phyloP scores from a whole-genome alignment of 257 asterid species.

The Cordia subcordata region DNA sequence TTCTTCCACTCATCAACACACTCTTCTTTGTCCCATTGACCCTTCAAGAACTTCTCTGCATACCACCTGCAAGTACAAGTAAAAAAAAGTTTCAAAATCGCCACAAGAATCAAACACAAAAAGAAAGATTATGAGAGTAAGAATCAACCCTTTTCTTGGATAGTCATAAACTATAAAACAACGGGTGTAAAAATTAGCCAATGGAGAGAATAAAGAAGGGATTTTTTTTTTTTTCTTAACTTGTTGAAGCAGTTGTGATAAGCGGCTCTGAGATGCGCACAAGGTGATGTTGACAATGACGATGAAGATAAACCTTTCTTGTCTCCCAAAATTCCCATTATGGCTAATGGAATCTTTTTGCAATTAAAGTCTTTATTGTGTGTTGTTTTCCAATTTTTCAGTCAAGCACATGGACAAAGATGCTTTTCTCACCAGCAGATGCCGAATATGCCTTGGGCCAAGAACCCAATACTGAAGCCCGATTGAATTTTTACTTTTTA shows the following conservation, averaged over 20 bases:
- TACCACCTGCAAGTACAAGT: slow-evolving; percentile 54
- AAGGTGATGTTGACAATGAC: slow-evolving; percentile 58
- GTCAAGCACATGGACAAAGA: not conserved
- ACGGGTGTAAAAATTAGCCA: slow-evolving; percentile 1
- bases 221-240: slow-evolving; percentile 38
- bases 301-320: slow-evolving; percentile 37
- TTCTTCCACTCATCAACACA: slow-evolving; percentile 79
- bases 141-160: not conserved
- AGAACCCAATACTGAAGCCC: not conserved
- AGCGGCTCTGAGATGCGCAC: slow-evolving; percentile 67
- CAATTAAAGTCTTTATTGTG: not conserved
- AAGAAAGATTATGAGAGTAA: not conserved
- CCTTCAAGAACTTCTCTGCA: slow-evolving; percentile 81
- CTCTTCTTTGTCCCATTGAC: slow-evolving; percentile 78
- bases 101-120: no score
- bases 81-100: not conserved
- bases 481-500: no score
- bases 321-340: slow-evolving; percentile 56
- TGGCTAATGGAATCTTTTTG: not conserved
- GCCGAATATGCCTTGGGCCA: not conserved
- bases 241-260: slow-evolving; percentile 85
- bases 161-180: slow-evolving; percentile 3
- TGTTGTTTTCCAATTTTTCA: not conserved
- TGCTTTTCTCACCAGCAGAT: no score
- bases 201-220: not conserved